Base-by-base conservation (phyloP, 2,329 filamentous ascomycete genomes). In the Aspergillus sp. region DNA sequence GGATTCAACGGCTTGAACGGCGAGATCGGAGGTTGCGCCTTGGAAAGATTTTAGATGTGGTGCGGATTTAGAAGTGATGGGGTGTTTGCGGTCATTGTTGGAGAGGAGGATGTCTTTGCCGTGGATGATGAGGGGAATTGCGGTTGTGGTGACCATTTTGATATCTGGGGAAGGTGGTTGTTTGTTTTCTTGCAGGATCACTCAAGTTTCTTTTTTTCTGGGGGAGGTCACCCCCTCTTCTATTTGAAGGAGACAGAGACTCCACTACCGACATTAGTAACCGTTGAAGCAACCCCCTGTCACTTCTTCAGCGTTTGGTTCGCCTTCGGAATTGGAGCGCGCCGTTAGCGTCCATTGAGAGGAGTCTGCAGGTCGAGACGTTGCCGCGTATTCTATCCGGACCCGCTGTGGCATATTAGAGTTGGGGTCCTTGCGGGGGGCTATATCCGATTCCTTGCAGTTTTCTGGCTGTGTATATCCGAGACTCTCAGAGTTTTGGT, bases 11-110 rank as follows among this genome's bases (percentile, higher is more conserved):
- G 60, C 60, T 9, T 59, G 43, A 13, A 59, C 21, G 10, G 60
- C 60, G 1, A 62, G 53, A 4, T 47, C 57, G 6, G 52, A 39
- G 2, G 57, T 62, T 9, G 58, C 60, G 41, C 60, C 60, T 50
- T 59, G 57, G 51, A 59, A 59, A 17, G 28, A 25, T 5, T 13
- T n/a, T 4, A 28, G 15, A 0, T 25, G 21, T 9, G 45, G 23
- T 15, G 21, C 23, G 23, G 45, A 48, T 21, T 13, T 25, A 5
- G 23, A 49, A 1, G 45, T 9, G 23, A 49, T 25, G 45, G 45
- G 23, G 13, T 49, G 13, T 28, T 49, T n/a, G 45, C 15, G 45
- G 23, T 49, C 23, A 17, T 30, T 5, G 15, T 13, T 49, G 15
- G 45, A 15, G 8, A 28, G 23, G 15, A 49, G 10, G 13, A 49